Conservation (phyloP, 371 early-diverging fungal genomes). For the Mucor velutinosus region DNA sequence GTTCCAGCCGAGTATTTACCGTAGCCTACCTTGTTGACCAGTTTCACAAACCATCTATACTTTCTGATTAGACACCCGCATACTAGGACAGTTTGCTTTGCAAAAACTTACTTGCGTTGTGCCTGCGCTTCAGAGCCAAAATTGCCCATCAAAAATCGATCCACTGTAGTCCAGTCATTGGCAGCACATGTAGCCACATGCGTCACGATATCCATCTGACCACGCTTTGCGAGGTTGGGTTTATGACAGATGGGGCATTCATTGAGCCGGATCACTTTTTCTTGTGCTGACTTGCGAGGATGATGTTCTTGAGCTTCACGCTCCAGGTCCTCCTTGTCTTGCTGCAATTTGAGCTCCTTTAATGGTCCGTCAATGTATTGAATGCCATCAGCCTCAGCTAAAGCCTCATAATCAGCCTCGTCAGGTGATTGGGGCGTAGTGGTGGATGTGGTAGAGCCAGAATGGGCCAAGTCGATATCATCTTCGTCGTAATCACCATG, state of each 20-base stretch:
- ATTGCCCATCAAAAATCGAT: conserved; percentile 74
- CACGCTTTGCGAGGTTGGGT: conserved; percentile 55
- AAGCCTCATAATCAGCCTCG: conserved; percentile 29
- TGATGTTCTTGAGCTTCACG: neutral
- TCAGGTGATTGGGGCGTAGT: conserved; percentile 17
- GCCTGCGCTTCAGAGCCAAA: conserved; percentile 80
- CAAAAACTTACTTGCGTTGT: conserved; percentile 52
- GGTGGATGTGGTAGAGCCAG: neutral
- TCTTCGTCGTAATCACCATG: conserved; percentile 20
- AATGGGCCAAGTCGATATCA: neutral
- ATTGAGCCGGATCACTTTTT: conserved; percentile 65
- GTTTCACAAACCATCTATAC: conserved; percentile 77
- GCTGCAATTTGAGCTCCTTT: neutral
- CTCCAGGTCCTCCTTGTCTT: neutral
- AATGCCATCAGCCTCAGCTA: conserved; percentile 30
- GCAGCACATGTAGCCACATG: conserved; percentile 79
- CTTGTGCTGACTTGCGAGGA: conserved; percentile 23
- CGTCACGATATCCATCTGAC: conserved; percentile 76
- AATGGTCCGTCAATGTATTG: conserved; percentile 25
- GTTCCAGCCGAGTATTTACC: conserved; percentile 73
- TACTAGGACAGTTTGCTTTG: neutral
- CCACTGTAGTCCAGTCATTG: conserved; percentile 64
- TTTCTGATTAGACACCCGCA: neutral
- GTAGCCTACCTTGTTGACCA: conserved; percentile 75
- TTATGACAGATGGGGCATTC: conserved; percentile 78